These are phyloP conservation scores for Uromyces viciae-fabae DNA, from an alignment of 1,284 basidiomycete species.

Conservation along the genomic window DNA sequence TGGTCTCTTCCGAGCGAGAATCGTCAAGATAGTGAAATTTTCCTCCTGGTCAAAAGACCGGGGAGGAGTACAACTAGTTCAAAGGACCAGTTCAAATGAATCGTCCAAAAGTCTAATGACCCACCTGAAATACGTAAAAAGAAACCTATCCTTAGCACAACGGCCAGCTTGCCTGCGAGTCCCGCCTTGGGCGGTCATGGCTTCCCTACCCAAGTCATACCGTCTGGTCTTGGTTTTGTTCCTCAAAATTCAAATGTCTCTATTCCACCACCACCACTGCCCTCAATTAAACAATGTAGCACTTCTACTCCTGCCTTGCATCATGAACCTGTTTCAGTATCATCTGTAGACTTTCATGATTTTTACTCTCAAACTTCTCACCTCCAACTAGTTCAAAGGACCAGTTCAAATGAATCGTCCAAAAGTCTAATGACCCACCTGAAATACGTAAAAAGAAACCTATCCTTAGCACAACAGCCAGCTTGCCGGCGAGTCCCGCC, in stretches of 20 bases:
- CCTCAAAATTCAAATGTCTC: not conserved
- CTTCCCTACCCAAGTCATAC: not conserved
- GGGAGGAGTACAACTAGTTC: too few species aligned
- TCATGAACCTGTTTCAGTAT: not conserved
- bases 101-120: conserved; percentile 42
- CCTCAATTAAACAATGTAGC: conserved; percentile 32
- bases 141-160: conserved; percentile 16
- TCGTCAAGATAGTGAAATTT: too few species aligned
- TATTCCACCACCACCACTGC: not conserved
- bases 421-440: conserved; percentile 41
- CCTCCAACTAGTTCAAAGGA: not conserved
- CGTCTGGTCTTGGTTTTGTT: not conserved
- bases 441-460: conserved; percentile 41
- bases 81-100: too few species aligned
- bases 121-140: conserved; percentile 43
- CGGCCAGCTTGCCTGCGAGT: conserved; percentile 36
- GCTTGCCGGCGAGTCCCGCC: conserved; percentile 39
- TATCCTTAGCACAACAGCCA: conserved; percentile 10
- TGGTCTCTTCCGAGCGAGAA: too few species aligned
- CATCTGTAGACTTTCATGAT: not conserved
- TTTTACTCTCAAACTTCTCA: conserved; percentile 16
- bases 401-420: too few species aligned
- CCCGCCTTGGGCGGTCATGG: conserved; percentile 33
- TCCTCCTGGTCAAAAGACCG: too few species aligned
- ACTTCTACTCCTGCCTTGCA: conserved; percentile 30